phyloP scores from a whole-genome alignment of 2,329 filamentous ascomycete species.

The Apiospora marii region DNA sequence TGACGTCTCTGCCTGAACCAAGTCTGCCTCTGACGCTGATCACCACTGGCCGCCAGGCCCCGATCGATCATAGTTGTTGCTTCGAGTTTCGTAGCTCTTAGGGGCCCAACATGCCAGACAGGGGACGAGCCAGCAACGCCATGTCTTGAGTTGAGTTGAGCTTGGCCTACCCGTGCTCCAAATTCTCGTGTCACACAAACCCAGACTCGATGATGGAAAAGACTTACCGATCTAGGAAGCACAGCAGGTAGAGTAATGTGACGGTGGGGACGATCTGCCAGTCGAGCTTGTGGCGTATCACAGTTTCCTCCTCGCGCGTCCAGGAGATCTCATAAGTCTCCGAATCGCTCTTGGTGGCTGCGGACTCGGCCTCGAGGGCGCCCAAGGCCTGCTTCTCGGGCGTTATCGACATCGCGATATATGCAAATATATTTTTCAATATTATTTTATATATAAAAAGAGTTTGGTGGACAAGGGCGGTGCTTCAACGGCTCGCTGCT shows the following conservation, averaged over 20 bases:
- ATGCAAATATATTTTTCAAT: not conserved
- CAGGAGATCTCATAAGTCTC: constrained; percentile 43
- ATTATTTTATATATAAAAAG: not conserved
- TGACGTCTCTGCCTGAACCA: not conserved
- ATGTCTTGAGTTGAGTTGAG: not conserved
- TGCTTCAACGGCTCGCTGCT: not conserved
- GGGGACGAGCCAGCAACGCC: not conserved
- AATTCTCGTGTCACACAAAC: not conserved
- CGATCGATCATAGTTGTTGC: not conserved
- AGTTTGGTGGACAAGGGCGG: not conserved
- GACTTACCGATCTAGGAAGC: constrained; percentile 52
- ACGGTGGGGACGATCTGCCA: constrained; percentile 59
- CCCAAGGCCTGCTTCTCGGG: constrained; percentile 33
- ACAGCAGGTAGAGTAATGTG: constrained; percentile 61
- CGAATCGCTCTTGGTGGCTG: constrained; percentile 36
- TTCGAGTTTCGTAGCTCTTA: not conserved
- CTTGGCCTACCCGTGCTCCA: not conserved
- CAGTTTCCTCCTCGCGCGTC: constrained; percentile 58
- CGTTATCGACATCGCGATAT: constrained; percentile 20
- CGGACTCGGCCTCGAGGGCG: constrained; percentile 35
- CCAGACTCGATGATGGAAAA: not conserved
- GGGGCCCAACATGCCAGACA: not conserved
- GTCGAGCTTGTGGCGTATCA: constrained; percentile 60
- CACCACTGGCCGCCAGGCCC: not conserved
- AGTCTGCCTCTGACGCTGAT: not conserved